A percentile compares a stretch with the other conserved stretches of the same genome.
Evolutionary conservation across 768 basidiomycete genomes (phyloP).

Genomic region (Lactifluus piperatus): DNA sequence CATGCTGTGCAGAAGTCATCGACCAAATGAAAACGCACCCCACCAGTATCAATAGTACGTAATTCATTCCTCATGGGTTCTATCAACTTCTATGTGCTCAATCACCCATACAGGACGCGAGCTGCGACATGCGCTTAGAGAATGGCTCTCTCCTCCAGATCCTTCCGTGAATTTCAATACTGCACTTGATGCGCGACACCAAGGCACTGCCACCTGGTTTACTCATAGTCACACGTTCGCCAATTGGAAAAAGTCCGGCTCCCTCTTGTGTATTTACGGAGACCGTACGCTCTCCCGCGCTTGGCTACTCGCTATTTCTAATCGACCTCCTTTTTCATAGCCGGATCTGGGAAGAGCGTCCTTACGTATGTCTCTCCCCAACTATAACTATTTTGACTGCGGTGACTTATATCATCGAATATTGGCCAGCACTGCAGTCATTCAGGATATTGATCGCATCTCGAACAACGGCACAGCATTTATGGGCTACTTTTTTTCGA

Average conservation of each 20-base stretch:
- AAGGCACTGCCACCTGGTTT: neutral
- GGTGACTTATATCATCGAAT: neutral
- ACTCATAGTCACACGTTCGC: neutral
- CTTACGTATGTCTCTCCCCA: neutral
- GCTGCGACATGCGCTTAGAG: neutral
- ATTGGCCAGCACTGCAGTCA: neutral
- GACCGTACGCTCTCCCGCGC: neutral
- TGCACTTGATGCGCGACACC: neutral
- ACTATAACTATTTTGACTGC: rapidly evolving
- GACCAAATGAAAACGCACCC: neutral
- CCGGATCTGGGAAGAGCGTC: constrained; percentile 4
- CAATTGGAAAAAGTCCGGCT: neutral
- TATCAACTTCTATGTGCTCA: too few relatives aligned
- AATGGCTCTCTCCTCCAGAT: neutral
- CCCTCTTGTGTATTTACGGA: neutral
- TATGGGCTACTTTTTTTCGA: too few relatives aligned
- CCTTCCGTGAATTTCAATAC: neutral
- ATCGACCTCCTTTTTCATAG: neutral
- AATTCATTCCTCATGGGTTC: neutral
- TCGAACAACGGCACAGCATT: neutral
- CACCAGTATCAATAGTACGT: neutral
- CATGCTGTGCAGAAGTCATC: neutral
- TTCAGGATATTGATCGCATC: neutral
- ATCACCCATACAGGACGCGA: neutral
- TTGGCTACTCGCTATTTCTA: neutral